Evolutionary conservation across 169 alveolate species (phyloP), one percentile per base, ranked within the genome.

Genomic region (Eimeria tenella): DNA sequence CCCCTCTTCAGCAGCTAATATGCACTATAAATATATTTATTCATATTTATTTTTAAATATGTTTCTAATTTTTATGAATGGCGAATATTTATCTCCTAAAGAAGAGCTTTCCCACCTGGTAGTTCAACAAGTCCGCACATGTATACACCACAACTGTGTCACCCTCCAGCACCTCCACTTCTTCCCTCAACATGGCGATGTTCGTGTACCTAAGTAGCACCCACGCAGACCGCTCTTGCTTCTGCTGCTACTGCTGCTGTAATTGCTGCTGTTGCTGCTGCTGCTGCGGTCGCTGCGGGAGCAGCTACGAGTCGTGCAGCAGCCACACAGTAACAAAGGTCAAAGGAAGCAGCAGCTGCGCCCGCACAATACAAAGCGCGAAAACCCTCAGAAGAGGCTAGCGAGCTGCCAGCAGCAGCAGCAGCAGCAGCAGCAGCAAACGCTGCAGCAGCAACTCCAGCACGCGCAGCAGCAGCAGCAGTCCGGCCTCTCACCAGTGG

Each of bases 51-150:
- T 31, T 31, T 31, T 31, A 1, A 2, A 31, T 1, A 31, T 31
- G 42, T 31, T 31, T 31, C 2, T 1, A 31, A 31, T 31, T 31
- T 31, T 31, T 31, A 31, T 31, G 2, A 31, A 31, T 31, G 42
- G 42, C 42, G 42, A 31, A 31, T 31, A 31, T 31, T 31, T 31
- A 31, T 31, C 42, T 31, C 42, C 42, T 31, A 31, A 31, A 31
- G 42, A 31, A 31, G 42, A 31, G 42, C 42, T 31, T 2, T 60
- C n/a, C 17, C 53, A 90, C 94, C 88, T 90, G 79, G 81, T 90
- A 90, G 53, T 90, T 90, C 60, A 23, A 21, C n/a, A 90, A 65
- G 19, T 90, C 94, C 9, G 90, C 94, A n/a, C 83, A 60, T 17
- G 89, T 53, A 50, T 90, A 31, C 11, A 90, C 94, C 53, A 73